Evolutionary conservation across 2,329 filamentous ascomycete genomes (phyloP).

Genomic region (Diaporthe batatas): DNA sequence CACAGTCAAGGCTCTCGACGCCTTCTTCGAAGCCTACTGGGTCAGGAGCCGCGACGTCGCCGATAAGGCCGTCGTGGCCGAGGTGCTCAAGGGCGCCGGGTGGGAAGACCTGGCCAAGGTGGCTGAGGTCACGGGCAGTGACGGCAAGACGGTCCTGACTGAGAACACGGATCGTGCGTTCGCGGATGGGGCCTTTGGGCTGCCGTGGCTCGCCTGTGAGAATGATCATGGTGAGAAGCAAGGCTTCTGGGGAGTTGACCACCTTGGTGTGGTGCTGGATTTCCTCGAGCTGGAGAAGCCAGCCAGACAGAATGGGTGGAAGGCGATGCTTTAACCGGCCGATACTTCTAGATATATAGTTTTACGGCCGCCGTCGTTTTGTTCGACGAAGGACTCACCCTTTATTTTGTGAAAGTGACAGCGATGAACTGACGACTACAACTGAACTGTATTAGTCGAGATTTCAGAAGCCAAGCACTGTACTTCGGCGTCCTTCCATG

Average conservation of each 20-base stretch:
- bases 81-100: slow-evolving; percentile 46
- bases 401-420: no score
- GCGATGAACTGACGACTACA: no score
- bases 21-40: slow-evolving; percentile 53
- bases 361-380: no score
- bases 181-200: slow-evolving; percentile 53
- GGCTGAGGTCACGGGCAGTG: slow-evolving; percentile 46
- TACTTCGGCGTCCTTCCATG: no score
- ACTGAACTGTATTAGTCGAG: no score
- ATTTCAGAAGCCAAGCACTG: no score
- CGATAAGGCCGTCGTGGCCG: slow-evolving; percentile 47
- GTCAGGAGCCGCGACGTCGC: slow-evolving; percentile 48
- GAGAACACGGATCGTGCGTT: slow-evolving; percentile 54
- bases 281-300: slow-evolving; percentile 52
- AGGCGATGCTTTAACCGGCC: slow-evolving; percentile 48
- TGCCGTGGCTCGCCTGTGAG: slow-evolving; percentile 56
- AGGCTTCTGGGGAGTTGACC: slow-evolving; percentile 57
- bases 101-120: slow-evolving; percentile 49
- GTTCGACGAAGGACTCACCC: no score
- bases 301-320: slow-evolving; percentile 48
- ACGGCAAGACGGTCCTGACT: slow-evolving; percentile 50
- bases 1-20: slow-evolving; percentile 50
- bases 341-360: not conserved
- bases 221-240: slow-evolving; percentile 50
- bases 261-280: slow-evolving; percentile 52